Percentiles rank a stretch among this genome's conserved stretches.
Conservation (phyloP, 805 yeast species). For the Kluyveromyces nonfermentans region DNA sequence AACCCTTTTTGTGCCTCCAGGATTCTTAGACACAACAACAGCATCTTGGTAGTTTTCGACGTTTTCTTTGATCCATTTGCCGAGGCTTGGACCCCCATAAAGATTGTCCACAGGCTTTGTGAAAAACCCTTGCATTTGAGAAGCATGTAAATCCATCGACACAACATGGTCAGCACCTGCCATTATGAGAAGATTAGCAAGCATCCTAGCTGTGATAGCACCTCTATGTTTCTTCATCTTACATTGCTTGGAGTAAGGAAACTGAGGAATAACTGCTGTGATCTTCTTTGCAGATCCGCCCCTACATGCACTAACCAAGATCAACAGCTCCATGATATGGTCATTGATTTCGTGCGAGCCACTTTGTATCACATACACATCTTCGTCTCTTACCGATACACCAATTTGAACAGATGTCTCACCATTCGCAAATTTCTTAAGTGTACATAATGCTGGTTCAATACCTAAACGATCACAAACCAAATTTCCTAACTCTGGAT, state of each 20-base stretch:
- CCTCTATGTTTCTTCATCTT: constrained; percentile 99
- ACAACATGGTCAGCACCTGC: constrained; percentile 99
- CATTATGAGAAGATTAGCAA: constrained; percentile 89
- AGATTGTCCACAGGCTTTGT: constrained; percentile 94
- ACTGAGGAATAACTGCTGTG: constrained; percentile 93
- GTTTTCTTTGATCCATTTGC: constrained; percentile 90
- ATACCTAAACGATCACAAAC: constrained; percentile 89
- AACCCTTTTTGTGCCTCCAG: constrained; percentile 97
- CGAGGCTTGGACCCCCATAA: constrained; percentile 93
- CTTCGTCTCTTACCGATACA: constrained; percentile 92
- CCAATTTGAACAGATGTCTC: constrained; percentile 96
- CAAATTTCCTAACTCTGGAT: constrained; percentile 84
- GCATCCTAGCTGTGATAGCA: constrained; percentile 96
- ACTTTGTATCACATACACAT: constrained; percentile 85
- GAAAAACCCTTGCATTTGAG: constrained; percentile 99
- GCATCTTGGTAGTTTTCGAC: constrained; percentile 78
- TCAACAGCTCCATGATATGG: constrained; percentile 91
- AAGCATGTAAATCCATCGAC: constrained; percentile 91
- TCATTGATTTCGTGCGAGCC: constrained; percentile 86
- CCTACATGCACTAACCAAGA: constrained; percentile 88
- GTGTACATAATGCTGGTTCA: constrained; percentile 85
- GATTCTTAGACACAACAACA: constrained; percentile 96
- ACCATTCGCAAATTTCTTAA: constrained; percentile 91
- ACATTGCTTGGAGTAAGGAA: constrained; percentile 93
- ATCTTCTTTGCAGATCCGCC: constrained; percentile 98